Evolutionary conservation across 169 alveolate genomes (phyloP), one percentile per base, ranked within the genome.

Genomic region (Amoebophrya sp.): DNA sequence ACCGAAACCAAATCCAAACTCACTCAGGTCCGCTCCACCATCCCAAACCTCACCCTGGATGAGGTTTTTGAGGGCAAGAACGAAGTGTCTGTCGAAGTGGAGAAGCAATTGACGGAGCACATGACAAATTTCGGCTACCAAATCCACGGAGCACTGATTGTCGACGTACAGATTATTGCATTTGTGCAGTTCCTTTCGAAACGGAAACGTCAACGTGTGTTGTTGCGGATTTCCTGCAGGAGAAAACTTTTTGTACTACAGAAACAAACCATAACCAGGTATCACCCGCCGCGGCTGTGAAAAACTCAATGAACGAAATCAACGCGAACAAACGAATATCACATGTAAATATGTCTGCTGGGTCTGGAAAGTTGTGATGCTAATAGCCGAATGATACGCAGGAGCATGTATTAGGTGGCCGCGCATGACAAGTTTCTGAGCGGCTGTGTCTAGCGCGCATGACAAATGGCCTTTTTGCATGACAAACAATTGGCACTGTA

Each of bases 261-360:
- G n/a, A n/a, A n/a, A n/a, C n/a, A n/a, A n/a, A n/a, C n/a, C 18
- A 32, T 66, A 1, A 14, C 33, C 88, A 90, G 38, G n/a, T 32
- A 40, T 90, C 47, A 0, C 38, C 40, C 25, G 77, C 77, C 39
- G 92, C 41, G 18, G 32, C 83, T 0, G 94, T 92, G 39, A 29
- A 40, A 0, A 92, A 90, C 35, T 89, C 92, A 0, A 92, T 92
- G 94, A 92, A 92, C 40, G 94, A 89, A 77, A 92, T 92, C 88
- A 92, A 92, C 77, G 92, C 94, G 0, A 66, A 38, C 66, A 77
- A 90, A 3, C 29, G n/a, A n/a, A n/a, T n/a, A n/a, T n/a, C n/a
- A n/a, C n/a, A n/a, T n/a, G n/a, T n/a, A n/a, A n/a, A n/a, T n/a
- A n/a, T n/a, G n/a, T n/a, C n/a, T n/a, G n/a, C n/a, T n/a, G n/a